These are phyloP conservation scores for Fusarium guadeloupense DNA, from an alignment of 2,329 filamentous ascomycete species.

Conservation along the genomic window DNA sequence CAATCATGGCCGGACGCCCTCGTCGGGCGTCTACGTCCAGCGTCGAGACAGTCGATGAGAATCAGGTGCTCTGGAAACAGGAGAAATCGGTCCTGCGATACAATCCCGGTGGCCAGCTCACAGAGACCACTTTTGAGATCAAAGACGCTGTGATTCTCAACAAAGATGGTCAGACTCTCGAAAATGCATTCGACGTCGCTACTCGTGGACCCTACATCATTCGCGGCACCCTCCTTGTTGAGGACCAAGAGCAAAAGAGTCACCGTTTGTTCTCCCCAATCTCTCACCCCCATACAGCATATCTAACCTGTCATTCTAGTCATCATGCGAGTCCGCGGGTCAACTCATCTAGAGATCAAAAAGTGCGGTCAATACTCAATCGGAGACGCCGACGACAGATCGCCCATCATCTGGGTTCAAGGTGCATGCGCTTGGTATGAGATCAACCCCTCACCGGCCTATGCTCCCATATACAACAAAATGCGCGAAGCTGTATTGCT, in stretches of 20 bases:
- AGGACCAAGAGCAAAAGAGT: constrained; percentile 51
- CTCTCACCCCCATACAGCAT: neutral
- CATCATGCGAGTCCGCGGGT: constrained; percentile 45
- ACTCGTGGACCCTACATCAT: constrained; percentile 69
- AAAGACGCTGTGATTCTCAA: constrained; percentile 67
- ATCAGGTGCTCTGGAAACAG: constrained; percentile 48
- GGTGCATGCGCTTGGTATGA: constrained; percentile 72
- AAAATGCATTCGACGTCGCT: constrained; percentile 69
- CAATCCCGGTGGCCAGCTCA: constrained; percentile 39
- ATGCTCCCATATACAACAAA: constrained; percentile 63
- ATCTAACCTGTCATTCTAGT: constrained; percentile 41
- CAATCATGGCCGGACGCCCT: constrained; percentile 52
- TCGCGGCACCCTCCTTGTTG: constrained; percentile 65
- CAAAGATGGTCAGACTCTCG: constrained; percentile 61
- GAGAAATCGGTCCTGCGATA: constrained; percentile 49
- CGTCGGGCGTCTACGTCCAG: constrained; percentile 58
- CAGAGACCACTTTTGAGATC: constrained; percentile 71
- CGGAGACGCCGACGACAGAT: constrained; percentile 58
- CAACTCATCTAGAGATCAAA: constrained; percentile 62
- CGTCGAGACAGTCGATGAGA: constrained; percentile 54
- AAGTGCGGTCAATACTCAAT: constrained; percentile 62
- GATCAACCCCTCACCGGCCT: constrained; percentile 67
- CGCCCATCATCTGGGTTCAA: constrained; percentile 70
- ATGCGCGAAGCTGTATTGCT: constrained; percentile 72
- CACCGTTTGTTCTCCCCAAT: constrained; percentile 48